Evolutionary conservation across 768 basidiomycete genomes (phyloP), one percentile per base, ranked within the genome.

Genomic region (Xerocomellus dryophilus): DNA sequence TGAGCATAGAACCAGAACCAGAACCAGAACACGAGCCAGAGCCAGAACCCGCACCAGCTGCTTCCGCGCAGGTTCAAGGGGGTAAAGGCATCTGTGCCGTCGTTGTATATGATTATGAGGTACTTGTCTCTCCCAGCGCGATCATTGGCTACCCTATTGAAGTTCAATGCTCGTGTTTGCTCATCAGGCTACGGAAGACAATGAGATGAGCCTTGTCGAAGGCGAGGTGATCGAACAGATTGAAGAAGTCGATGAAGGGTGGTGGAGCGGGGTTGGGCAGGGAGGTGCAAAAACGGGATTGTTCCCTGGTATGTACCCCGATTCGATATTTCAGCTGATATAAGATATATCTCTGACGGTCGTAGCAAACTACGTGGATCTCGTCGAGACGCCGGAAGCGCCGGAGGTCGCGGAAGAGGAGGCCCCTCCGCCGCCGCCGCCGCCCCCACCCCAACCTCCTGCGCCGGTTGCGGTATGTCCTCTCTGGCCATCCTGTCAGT

Each of bases 171-270:
- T 25, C 7, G 29, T 9, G 3, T 7, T 15, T 14, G 18, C 18
- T 52, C 44, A 8, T 21, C 51, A 88, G 83, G 89, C 88, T 15
- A 76, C 84, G 11, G 91, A 93, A 71, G 89, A 93, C 56, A 93
- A 93, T 63, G 95, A 98, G 66, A 83, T 98, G 75, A 69, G 69
- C 52, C 78, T 97, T 21, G 59, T 74, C 1, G 93, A 96, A 68
- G 91, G 92, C 42, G 91, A 95, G 64, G 70, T 85, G 34, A 83
- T 97, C 45, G 83, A 87, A 51, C 81, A 88, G 58, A 83, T 96
- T 43, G 90, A 93, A 70, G 84, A 90, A 70, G 71, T 91, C 15
- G 91, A 88, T 60, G 89, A 91, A 61, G 90, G 90, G 7, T 98
- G 95, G 95, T 97, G 94, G 95, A 81, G 76, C 53, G 95, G 92